Percentiles rank a stretch among this genome's conserved stretches.
Conservation (phyloP, 1,284 basidiomycete species). For the Pascua guehoae region DNA sequence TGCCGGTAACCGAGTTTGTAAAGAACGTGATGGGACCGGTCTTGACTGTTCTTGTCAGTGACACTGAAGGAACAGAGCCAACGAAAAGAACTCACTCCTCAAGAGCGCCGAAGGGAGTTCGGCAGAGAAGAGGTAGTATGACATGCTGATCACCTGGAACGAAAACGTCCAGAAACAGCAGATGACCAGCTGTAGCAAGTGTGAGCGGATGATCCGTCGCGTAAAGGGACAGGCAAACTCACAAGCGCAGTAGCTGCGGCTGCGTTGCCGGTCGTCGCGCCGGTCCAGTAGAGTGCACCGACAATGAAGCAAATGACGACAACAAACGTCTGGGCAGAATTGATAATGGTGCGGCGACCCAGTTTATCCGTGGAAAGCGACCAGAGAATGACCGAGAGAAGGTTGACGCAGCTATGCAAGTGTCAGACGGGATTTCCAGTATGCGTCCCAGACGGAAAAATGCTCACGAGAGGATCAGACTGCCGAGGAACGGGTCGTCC, state of each 20-base stretch:
- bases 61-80: background rate
- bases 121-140: conserved; percentile 24
- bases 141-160: conserved; percentile 18
- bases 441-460: no score
- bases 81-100: conserved; percentile 14
- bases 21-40: conserved; percentile 23
- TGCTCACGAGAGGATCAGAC: conserved; percentile 16
- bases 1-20: conserved; percentile 20
- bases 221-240: background rate
- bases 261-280: conserved; percentile 17
- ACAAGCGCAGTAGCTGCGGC: conserved; percentile 9
- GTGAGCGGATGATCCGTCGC: no score
- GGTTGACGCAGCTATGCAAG: conserved; percentile 1
- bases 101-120: conserved; percentile 26
- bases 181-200: conserved; percentile 14
- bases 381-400: conserved; percentile 17
- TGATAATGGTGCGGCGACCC: conserved; percentile 18
- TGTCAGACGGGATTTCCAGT: background rate
- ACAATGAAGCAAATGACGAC: conserved; percentile 17
- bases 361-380: conserved; percentile 14
- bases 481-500: conserved; percentile 25
- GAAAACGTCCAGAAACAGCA: conserved; percentile 25
- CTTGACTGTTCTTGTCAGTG: conserved; percentile 12
- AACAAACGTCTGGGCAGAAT: conserved; percentile 5
- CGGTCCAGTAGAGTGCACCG: conserved; percentile 18